A percentile compares a stretch with the other conserved stretches of the same genome.
Evolutionary conservation across 2,329 filamentous ascomycete species (phyloP).

Genomic region (Aspergillus hiratsukae): DNA sequence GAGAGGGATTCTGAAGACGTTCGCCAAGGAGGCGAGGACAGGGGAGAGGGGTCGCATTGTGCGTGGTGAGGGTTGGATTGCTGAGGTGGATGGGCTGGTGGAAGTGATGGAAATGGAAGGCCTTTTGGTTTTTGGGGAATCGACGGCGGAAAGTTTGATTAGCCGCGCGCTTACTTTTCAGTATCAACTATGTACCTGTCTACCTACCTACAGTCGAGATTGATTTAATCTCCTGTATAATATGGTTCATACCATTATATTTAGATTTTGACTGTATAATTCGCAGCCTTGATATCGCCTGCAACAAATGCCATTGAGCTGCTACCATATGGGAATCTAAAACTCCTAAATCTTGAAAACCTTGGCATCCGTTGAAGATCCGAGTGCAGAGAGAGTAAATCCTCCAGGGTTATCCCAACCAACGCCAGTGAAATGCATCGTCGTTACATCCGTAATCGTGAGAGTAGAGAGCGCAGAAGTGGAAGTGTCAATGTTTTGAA

Average conservation of each 20-base stretch:
- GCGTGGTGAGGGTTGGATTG: slow-evolving; percentile 14
- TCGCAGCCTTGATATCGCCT: not conserved
- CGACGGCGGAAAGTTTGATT: slow-evolving; percentile 10
- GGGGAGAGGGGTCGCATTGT: slow-evolving; percentile 36
- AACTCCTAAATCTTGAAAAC: not conserved
- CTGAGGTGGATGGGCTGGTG: slow-evolving; percentile 14
- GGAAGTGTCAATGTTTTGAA: not conserved
- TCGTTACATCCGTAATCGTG: slow-evolving; percentile 14
- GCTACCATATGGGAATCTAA: not conserved
- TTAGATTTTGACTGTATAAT: not conserved
- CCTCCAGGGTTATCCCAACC: slow-evolving; percentile 1
- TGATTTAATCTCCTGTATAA: not conserved
- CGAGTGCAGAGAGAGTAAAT: slow-evolving; percentile 1
- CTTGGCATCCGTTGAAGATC: not conserved
- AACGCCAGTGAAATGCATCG: slow-evolving; percentile 22
- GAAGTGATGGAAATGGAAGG: slow-evolving; percentile 1
- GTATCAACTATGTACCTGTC: too few species aligned
- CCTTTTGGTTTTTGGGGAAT: not conserved
- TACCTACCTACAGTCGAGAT: not conserved
- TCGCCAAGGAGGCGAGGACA: slow-evolving; percentile 42
- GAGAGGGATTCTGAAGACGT: slow-evolving; percentile 41
- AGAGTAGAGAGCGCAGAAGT: not conserved
- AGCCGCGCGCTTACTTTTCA: slow-evolving; percentile 18
- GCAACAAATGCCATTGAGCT: not conserved
- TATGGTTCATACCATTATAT: not conserved